These are phyloP conservation scores for Raffaelea arxii DNA, from an alignment of 2,329 filamentous ascomycete species.

Conservation along the genomic window DNA sequence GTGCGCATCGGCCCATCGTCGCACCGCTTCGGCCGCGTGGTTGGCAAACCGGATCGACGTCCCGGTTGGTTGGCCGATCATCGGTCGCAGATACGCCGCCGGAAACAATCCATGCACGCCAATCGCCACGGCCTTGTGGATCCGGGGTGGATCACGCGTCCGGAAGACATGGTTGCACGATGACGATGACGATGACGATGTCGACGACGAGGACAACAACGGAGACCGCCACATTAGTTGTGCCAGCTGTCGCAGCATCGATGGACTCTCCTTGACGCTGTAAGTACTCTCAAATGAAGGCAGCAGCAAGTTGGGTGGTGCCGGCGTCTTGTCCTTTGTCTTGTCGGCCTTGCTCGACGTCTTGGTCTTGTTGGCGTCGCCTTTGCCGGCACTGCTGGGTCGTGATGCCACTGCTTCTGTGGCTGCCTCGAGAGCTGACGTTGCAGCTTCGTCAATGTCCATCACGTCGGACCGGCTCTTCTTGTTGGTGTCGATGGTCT, in stretches of 20 bases:
- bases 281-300: constrained; percentile 64
- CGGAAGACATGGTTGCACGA: constrained; percentile 63
- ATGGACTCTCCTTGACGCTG: constrained; percentile 54
- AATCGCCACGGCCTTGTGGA: constrained; percentile 83
- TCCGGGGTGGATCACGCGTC: constrained; percentile 55
- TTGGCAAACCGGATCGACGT: constrained; percentile 91
- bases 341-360: no score
- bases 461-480: no score
- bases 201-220: no score
- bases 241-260: constrained; percentile 58
- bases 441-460: constrained; percentile 11
- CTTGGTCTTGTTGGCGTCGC: constrained; percentile 8
- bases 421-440: constrained; percentile 19
- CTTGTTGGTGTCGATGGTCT: no score
- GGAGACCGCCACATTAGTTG: constrained; percentile 46
- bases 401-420: constrained; percentile 32
- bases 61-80: constrained; percentile 89
- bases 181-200: no score
- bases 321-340: constrained; percentile 27
- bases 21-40: constrained; percentile 73
- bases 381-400: constrained; percentile 6
- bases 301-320: constrained; percentile 52
- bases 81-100: constrained; percentile 72
- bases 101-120: constrained; percentile 94
- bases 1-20: constrained; percentile 67